phyloP scores from a whole-genome alignment of 768 basidiomycete species.

The Podaxis sp. region DNA sequence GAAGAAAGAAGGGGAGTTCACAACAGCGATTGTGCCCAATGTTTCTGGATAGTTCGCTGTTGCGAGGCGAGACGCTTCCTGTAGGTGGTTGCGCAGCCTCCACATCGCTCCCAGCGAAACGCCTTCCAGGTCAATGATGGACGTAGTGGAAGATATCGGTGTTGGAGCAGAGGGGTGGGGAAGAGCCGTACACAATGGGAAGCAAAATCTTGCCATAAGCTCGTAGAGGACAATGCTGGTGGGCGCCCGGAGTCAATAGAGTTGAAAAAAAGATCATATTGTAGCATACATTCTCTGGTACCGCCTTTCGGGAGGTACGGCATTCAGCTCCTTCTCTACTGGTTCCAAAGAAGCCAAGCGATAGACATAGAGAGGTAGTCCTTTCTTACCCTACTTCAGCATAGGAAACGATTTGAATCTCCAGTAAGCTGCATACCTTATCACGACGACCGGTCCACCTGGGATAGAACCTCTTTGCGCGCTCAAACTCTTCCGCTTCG shows the following conservation, averaged over 20 bases:
- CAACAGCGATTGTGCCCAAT: slow-evolving; percentile 60
- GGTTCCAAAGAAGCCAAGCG: slow-evolving; percentile 60
- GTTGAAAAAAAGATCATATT: neutral
- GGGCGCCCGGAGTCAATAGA: neutral
- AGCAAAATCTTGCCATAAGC: slow-evolving; percentile 59
- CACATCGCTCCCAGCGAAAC: slow-evolving; percentile 68
- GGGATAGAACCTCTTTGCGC: slow-evolving; percentile 65
- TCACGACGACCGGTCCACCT: slow-evolving; percentile 81
- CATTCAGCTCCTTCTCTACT: slow-evolving; percentile 60
- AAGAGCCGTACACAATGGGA: slow-evolving; percentile 62
- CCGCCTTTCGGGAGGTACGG: slow-evolving; percentile 51
- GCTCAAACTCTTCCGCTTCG: slow-evolving; percentile 57
- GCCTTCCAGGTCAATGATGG: slow-evolving; percentile 72
- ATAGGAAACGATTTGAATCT: slow-evolving; percentile 2
- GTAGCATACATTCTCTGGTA: slow-evolving; percentile 70
- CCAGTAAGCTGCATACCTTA: slow-evolving; percentile 44
- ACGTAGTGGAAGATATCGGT: slow-evolving; percentile 59
- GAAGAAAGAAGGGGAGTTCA: slow-evolving; percentile 84
- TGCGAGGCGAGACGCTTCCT: slow-evolving; percentile 71
- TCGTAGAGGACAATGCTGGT: slow-evolving; percentile 66
- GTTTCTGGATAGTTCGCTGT: slow-evolving; percentile 86
- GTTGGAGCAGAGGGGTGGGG: slow-evolving; percentile 51
- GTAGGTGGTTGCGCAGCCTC: slow-evolving; percentile 67
- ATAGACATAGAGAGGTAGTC: slow-evolving; percentile 77
- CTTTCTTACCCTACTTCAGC: slow-evolving; percentile 40